Base-by-base conservation (phyloP, 345 rosid genomes). In the Ricinus communis region DNA sequence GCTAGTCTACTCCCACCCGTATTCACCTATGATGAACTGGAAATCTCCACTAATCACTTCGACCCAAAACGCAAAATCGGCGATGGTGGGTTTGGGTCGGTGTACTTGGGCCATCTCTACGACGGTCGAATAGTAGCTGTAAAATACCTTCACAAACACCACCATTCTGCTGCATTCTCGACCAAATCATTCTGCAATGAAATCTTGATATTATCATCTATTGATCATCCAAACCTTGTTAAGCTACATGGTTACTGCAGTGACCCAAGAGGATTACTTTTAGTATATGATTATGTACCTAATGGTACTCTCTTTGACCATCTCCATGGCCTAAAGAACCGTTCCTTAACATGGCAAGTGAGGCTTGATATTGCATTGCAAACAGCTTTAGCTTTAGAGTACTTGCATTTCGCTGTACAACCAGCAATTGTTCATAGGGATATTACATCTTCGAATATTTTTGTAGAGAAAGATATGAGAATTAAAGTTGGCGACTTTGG, bases 181-280 rank as follows among this genome's bases (percentile, higher is more conserved):
- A 75, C 86, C 70, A 94, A 88, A 51, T 91, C 92, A 0, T 94
- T 94, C 74, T 94, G 98, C 71, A 94, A 94, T 28, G 97, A 94
- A 81, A 94, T 94, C 73, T 54, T 94, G 61, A 94, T 94, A 18
- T 86, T 94, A 22, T 94, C 96, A 2, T 90, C 97, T 0, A 88
- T 94, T 31, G 55, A 87, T 43, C 97, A 94, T 41, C 95, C 90
- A 1, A 91, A 91, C 75, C 90, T 94, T 12, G 98, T 94, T 7
- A 91, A 80, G 79, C 91, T 94, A 59, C 96, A 94, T 54, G 98
- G 98, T 5, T 94, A 94, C 61, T 94, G 98, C 88, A 84, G 91
- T 73, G 98, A 94, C 71, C 96, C 96, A 40, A 86, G 98, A 79
- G 98, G 98, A 0, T 81, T 94, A n/a, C 88, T 94, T 30, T 75